Base-by-base conservation (phyloP, 179 eudicot genomes). In the Gypsophila paniculata region DNA sequence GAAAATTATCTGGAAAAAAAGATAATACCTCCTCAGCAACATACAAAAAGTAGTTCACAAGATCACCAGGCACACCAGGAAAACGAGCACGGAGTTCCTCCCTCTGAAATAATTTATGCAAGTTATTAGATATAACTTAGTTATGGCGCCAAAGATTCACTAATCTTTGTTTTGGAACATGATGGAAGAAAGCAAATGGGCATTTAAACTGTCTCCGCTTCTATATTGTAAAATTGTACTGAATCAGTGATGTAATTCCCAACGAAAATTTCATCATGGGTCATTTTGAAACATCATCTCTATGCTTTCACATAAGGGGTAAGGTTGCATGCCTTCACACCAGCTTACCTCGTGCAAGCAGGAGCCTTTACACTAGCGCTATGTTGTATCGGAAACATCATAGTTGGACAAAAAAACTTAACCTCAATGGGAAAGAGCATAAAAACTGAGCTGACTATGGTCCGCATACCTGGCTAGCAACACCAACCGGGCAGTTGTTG, bases 401-500 rank as follows among this genome's bases (percentile, higher is more conserved):
- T 53, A 53, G 22, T 53, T 18, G 22, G 5, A 55, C 1, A 55
- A 19, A 55, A 21, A 19, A 19, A 21, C 2, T 25, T 26, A 14
- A 25, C 44, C 65, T 32, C 42, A 32, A 61, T 32, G 44, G 42
- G 32, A 7, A 36, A 62, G 25, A 18, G 3, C 15, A 3, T 21
- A 68, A 44, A 71, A 34, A 54, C 61, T 13, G 68, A 72, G 18
- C 70, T 44, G 19, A 25, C 22, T 17, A 58, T 36, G 32, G 36
- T 36, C 48, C 7, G 34, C n/a, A 23, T 72, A 94, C 99, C 97
- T 91, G 99, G 81, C 99, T 94, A 52, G 99, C 99, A 77, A 91
- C 99, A 80, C 99, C 99, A 85, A 94, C 99, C 64, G 99, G 99
- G 79, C 99, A 94, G 80, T 94, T 94, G 74, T 94, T 94, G 23